Percentiles rank a stretch among this genome's conserved stretches.
Conservation (phyloP, 1,139 yeast genomes). For the Candida tunisiensis region DNA sequence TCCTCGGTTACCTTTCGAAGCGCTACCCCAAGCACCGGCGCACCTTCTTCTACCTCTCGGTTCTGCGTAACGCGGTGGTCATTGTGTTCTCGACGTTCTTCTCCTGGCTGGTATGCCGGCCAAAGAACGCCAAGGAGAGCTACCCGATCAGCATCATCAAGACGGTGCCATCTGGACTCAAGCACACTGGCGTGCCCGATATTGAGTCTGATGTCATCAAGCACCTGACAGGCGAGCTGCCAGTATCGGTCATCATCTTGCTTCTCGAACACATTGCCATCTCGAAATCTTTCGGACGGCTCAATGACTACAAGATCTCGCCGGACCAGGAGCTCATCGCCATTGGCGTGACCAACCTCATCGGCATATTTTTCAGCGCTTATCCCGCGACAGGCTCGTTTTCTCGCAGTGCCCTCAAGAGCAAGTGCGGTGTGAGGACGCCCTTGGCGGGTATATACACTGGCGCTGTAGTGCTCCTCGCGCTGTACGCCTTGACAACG, state of each 20-base stretch:
- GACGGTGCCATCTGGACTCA: conserved; percentile 65
- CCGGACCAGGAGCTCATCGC: conserved; percentile 94
- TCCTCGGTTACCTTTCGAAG: conserved; percentile 37
- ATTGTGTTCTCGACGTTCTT: conserved; percentile 65
- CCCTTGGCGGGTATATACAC: conserved; percentile 89
- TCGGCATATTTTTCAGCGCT: conserved; percentile 85
- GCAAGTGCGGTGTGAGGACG: conserved; percentile 91
- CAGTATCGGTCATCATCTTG: conserved; percentile 69
- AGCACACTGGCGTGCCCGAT: conserved; percentile 56
- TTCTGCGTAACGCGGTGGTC: conserved; percentile 67
- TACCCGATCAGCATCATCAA: conserved; percentile 51
- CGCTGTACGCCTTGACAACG: conserved; percentile 66
- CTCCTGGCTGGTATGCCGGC: conserved; percentile 40
- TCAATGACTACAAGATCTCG: conserved; percentile 76
- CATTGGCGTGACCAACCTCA: conserved; percentile 77
- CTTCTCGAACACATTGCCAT: conserved; percentile 88
- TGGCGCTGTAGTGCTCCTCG: conserved; percentile 75
- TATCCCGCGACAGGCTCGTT: conserved; percentile 96
- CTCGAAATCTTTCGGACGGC: conserved; percentile 82
- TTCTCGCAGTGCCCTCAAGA: conserved; percentile 84
- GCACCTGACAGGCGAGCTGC: conserved; percentile 59
- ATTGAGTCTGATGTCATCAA: conserved; percentile 45
- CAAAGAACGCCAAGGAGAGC: conserved; percentile 18
- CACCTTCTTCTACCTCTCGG: conserved; percentile 52
- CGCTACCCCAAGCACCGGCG: conserved; percentile 44